Percentiles rank a stretch among this genome's conserved stretches.
phyloP scores from a whole-genome alignment of 805 yeast genomes.

The Millerozyma acaciae region DNA sequence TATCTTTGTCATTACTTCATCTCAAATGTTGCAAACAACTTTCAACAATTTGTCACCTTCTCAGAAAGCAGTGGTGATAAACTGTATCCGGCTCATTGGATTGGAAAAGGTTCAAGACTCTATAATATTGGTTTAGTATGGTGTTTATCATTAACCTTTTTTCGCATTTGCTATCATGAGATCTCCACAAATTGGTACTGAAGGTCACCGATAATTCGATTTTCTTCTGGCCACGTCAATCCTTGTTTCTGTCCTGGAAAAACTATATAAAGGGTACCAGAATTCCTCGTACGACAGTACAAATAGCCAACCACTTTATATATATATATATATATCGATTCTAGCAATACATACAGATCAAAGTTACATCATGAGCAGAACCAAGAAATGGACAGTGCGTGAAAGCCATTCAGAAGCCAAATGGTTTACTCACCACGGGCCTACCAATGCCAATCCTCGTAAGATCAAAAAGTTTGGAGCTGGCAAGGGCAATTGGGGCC shows the following conservation, averaged over 20 bases:
- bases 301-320: too few relatives aligned
- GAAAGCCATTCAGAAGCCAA: constrained; percentile 55
- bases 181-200: too few relatives aligned
- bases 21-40: constrained; percentile 16
- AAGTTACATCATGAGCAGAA: constrained; percentile 57
- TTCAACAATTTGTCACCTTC: constrained; percentile 20
- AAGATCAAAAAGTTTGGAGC: constrained; percentile 79
- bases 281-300: too few relatives aligned
- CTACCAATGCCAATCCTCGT: constrained; percentile 64
- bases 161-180: constrained; percentile 1
- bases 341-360: too few relatives aligned
- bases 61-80: constrained; percentile 28
- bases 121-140: constrained; percentile 9
- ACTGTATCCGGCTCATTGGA: constrained; percentile 44
- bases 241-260: too few relatives aligned
- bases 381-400: constrained; percentile 70
- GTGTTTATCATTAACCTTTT: constrained; percentile 1
- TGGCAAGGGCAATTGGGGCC: constrained; percentile 89
- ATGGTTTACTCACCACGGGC: constrained; percentile 78
- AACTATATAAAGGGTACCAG: too few relatives aligned
- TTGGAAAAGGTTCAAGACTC: constrained; percentile 27
- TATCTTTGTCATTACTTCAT: constrained; percentile 13
- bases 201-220: too few relatives aligned
- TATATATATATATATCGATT: too few relatives aligned
- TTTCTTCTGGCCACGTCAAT: too few relatives aligned